Evolutionary conservation across 192 early-diverging fungal species (phyloP).

Genomic region (Backusella morwellensis): DNA sequence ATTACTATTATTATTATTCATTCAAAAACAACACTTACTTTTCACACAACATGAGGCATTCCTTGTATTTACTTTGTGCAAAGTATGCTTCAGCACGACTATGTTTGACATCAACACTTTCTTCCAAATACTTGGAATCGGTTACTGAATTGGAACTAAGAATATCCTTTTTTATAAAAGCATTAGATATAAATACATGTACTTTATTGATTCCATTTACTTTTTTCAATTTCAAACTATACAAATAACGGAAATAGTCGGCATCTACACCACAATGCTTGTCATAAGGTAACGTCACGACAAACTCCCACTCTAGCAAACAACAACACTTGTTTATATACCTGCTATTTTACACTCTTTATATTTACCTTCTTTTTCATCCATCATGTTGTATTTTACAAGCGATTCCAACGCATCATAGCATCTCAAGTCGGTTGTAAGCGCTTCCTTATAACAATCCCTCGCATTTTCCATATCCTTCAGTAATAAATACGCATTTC

Average conservation of each 20-base stretch:
- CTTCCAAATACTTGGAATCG: slow-evolving; percentile 36
- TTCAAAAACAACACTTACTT: slow-evolving; percentile 26
- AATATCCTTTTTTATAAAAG: background rate
- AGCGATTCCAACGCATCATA: slow-evolving; percentile 64
- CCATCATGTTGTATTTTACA: slow-evolving; percentile 58
- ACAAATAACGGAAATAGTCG: slow-evolving; percentile 56
- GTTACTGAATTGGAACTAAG: slow-evolving; percentile 10
- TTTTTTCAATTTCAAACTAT: slow-evolving; percentile 62
- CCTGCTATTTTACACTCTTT: too few species aligned
- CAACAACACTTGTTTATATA: background rate
- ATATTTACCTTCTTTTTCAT: slow-evolving; percentile 51
- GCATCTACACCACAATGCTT: slow-evolving; percentile 49
- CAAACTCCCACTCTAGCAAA: slow-evolving; percentile 53
- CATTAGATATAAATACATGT: background rate
- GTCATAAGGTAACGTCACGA: slow-evolving; percentile 50
- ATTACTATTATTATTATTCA: background rate
- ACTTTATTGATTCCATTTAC: slow-evolving; percentile 35
- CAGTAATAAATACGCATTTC: slow-evolving; percentile 49
- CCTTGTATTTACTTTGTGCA: slow-evolving; percentile 45
- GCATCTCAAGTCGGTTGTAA: slow-evolving; percentile 62
- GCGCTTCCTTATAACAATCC: slow-evolving; percentile 59
- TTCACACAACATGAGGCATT: slow-evolving; percentile 47
- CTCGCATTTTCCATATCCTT: slow-evolving; percentile 53
- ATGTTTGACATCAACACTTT: slow-evolving; percentile 39
- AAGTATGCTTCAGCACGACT: slow-evolving; percentile 56